Conservation (phyloP, 495 filamentous ascomycete genomes). For the Penicillium cataractarum region DNA sequence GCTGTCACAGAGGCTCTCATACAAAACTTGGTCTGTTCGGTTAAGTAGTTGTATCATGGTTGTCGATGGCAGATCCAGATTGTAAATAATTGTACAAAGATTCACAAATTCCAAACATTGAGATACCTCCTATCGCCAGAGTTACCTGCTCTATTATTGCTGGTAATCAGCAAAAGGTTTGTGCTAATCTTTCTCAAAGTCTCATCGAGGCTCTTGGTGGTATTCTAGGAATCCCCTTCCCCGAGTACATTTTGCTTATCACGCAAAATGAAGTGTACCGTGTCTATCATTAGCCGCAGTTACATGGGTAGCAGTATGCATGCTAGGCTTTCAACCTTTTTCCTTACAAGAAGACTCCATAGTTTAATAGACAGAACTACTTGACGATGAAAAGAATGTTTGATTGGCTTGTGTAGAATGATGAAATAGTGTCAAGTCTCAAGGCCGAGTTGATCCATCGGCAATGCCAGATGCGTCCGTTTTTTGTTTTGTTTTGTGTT, state of each 20-base stretch:
- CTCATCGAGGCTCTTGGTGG: too few species aligned
- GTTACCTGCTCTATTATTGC: background rate
- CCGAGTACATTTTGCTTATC: too few species aligned
- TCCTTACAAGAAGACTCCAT: background rate
- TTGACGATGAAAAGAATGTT: background rate
- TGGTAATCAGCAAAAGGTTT: too few species aligned
- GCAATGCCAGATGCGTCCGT: background rate
- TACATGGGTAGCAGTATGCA: too few species aligned
- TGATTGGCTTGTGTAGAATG: too few species aligned
- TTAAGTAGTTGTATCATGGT: background rate
- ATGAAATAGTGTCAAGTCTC: too few species aligned
- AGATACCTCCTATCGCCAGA: background rate
- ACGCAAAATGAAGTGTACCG: too few species aligned
- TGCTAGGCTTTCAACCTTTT: background rate
- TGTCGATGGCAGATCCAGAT: background rate
- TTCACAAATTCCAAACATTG: background rate
- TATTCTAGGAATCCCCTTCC: too few species aligned
- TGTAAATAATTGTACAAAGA: background rate
- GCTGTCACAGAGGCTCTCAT: background rate
- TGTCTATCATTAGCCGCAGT: too few species aligned
- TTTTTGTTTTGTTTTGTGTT: background rate
- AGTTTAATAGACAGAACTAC: background rate
- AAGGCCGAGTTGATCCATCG: background rate
- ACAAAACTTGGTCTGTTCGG: background rate
- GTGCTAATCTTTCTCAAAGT: too few species aligned